A percentile compares a stretch with the other conserved stretches of the same genome.
These are phyloP conservation scores for Apiospora phragmitis DNA, from an alignment of 2,329 filamentous ascomycete genomes.

Conservation along the genomic window DNA sequence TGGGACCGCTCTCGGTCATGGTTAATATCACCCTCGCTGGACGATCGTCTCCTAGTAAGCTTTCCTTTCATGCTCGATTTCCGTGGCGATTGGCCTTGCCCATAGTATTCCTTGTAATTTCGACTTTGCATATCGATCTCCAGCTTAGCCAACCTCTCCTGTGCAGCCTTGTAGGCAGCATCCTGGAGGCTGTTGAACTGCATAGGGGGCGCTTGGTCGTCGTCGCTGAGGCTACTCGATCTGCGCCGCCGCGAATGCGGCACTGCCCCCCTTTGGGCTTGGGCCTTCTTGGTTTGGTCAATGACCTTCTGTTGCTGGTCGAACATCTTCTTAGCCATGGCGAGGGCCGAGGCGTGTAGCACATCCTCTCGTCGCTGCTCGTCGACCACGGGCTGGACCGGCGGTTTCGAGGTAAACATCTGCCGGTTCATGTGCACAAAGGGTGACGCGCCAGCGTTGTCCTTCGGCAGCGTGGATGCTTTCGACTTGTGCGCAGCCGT, in stretches of 20 bases:
- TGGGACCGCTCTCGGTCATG: slow-evolving; percentile 69
- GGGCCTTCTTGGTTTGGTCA: slow-evolving; percentile 47
- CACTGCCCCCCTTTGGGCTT: slow-evolving; percentile 32
- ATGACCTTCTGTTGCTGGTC: slow-evolving; percentile 64
- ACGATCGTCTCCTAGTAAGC: slow-evolving; percentile 58
- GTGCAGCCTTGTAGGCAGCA: slow-evolving; percentile 81
- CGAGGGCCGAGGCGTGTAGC: slow-evolving; percentile 78
- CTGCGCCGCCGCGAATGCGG: slow-evolving; percentile 31
- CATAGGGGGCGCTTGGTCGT: slow-evolving; percentile 51
- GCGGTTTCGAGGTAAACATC: slow-evolving; percentile 78
- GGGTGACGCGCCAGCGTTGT: slow-evolving; percentile 67
- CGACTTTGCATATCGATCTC: slow-evolving; percentile 64
- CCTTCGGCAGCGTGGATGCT: slow-evolving; percentile 46
- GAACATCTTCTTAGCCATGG: slow-evolving; percentile 90
- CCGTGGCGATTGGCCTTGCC: slow-evolving; percentile 38
- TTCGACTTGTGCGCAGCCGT: slow-evolving; percentile 62
- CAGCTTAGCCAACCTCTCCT: slow-evolving; percentile 79
- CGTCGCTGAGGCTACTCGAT: slow-evolving; percentile 34
- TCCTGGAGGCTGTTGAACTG: slow-evolving; percentile 72
- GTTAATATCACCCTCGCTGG: slow-evolving; percentile 64
- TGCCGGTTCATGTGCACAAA: slow-evolving; percentile 67
- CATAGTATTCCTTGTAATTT: slow-evolving; percentile 77
- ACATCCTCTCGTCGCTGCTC: slow-evolving; percentile 73
- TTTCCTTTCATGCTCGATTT: slow-evolving; percentile 56
- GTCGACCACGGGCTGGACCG: slow-evolving; percentile 69